phyloP scores from a whole-genome alignment of 2,329 filamentous ascomycete genomes.

The Fusarium globosum region DNA sequence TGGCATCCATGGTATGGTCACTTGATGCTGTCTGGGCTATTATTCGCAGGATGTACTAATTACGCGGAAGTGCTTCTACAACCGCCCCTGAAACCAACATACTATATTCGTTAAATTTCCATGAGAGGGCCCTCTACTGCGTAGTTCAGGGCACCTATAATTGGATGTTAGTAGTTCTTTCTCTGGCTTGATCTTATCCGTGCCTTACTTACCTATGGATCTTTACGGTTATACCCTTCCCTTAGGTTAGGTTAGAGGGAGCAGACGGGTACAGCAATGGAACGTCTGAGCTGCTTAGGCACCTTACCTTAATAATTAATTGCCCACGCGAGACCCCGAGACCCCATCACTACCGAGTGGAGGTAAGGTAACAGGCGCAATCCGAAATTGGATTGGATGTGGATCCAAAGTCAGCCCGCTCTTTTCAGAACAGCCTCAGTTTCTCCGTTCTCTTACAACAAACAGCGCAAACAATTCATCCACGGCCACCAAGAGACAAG shows the following conservation, averaged over 20 bases:
- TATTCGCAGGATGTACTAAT: background rate
- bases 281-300: background rate
- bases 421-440: background rate
- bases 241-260: background rate
- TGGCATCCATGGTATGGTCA: background rate
- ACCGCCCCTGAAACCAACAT: background rate
- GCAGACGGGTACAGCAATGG: background rate
- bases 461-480: conserved; percentile 6
- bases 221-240: background rate
- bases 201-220: background rate
- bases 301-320: too few relatives aligned
- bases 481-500: background rate
- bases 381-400: background rate
- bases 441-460: conserved; percentile 19
- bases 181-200: background rate
- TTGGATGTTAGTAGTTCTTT: background rate
- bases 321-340: background rate
- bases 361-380: background rate
- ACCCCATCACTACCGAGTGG: background rate
- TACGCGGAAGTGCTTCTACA: background rate
- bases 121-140: background rate
- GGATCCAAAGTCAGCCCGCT: background rate
- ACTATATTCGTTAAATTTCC: background rate
- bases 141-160: background rate
- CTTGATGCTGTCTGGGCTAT: background rate